phyloP scores from a whole-genome alignment of 768 basidiomycete species.

The Trichaptum fuscoviolaceum region DNA sequence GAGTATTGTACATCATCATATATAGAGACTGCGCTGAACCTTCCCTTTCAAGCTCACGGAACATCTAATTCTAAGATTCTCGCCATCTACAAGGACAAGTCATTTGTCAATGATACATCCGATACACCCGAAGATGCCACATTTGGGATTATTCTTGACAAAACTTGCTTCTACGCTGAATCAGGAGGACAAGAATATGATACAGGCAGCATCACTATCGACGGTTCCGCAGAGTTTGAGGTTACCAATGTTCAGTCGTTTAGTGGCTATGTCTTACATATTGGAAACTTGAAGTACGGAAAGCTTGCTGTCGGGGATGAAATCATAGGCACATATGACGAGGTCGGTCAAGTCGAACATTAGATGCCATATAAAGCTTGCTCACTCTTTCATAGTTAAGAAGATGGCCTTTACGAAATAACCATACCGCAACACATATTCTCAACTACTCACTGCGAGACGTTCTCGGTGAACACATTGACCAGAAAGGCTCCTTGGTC shows the following conservation, averaged over 20 bases:
- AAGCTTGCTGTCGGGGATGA: slow-evolving; percentile 69
- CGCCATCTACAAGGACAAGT: slow-evolving; percentile 78
- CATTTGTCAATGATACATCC: slow-evolving; percentile 65
- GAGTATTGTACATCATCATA: slow-evolving; percentile 23
- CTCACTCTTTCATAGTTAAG: slow-evolving; percentile 51
- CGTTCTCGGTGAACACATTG: slow-evolving; percentile 93
- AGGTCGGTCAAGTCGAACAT: slow-evolving; percentile 48
- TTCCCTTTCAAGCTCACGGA: slow-evolving; percentile 51
- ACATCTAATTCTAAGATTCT: slow-evolving; percentile 73
- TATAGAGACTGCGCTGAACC: not conserved
- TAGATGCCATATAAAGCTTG: not conserved
- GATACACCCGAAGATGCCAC: slow-evolving; percentile 56
- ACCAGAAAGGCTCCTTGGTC: slow-evolving; percentile 97
- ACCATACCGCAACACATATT: slow-evolving; percentile 98
- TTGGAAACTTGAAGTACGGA: slow-evolving; percentile 88
- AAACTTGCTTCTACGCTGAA: slow-evolving; percentile 96
- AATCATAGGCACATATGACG: slow-evolving; percentile 89
- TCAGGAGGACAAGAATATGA: slow-evolving; percentile 97
- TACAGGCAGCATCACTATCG: slow-evolving; percentile 91
- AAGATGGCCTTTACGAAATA: slow-evolving; percentile 93
- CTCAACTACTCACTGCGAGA: slow-evolving; percentile 93
- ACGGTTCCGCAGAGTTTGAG: slow-evolving; percentile 87
- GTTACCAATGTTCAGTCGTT: slow-evolving; percentile 91
- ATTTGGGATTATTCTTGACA: slow-evolving; percentile 87
- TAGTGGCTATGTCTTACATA: slow-evolving; percentile 94